Evolutionary conservation across 306 rosid species (phyloP).

Genomic region (Arachis stenosperma): DNA sequence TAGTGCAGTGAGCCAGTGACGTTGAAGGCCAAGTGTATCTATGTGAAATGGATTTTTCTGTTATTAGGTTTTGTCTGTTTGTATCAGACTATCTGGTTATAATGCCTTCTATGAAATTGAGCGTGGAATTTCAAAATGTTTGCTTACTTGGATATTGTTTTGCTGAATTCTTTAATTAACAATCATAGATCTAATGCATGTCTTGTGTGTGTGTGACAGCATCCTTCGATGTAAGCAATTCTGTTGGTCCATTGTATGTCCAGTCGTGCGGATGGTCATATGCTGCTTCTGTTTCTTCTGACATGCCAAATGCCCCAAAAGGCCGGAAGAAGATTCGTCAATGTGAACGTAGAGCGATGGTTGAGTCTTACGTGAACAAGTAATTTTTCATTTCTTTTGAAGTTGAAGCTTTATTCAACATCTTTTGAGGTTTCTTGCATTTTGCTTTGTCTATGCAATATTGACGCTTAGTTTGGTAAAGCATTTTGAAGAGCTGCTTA

Average conservation of each 20-base stretch:
- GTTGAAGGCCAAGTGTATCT: not conserved
- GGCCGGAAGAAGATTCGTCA: constrained; percentile 45
- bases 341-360: constrained; percentile 55
- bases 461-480: no score
- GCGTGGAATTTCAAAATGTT: constrained; percentile 14
- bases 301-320: constrained; percentile 33
- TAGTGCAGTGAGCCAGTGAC: not conserved
- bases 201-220: constrained; percentile 38
- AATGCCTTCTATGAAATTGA: constrained; percentile 10
- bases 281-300: constrained; percentile 55
- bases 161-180: constrained; percentile 5
- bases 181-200: constrained; percentile 22
- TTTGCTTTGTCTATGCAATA: not conserved
- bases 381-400: constrained; percentile 41
- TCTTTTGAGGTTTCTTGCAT: constrained; percentile 20
- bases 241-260: constrained; percentile 33
- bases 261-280: constrained; percentile 49
- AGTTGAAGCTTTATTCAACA: not conserved
- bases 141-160: constrained; percentile 1
- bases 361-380: constrained; percentile 68
- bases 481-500: no score
- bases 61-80: constrained; percentile 21
- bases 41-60: not conserved
- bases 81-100: not conserved
- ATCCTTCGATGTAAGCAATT: constrained; percentile 31